Evolutionary conservation across 352 stramenopile genomes (phyloP), one percentile per base, ranked within the genome.

Genomic region (Pythium aristosporum): DNA sequence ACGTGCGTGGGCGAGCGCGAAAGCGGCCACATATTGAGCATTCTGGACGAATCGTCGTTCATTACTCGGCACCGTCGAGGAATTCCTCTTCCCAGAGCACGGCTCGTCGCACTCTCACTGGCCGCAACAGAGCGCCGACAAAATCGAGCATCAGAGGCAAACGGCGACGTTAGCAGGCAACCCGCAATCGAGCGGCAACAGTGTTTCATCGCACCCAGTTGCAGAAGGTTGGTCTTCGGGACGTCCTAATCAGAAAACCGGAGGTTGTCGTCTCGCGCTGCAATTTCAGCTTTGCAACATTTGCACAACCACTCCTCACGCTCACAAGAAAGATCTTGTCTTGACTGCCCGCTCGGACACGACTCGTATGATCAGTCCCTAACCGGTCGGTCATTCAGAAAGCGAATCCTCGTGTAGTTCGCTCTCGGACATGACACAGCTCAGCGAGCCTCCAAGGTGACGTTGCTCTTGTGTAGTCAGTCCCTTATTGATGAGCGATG

Each of bases 41-140:
- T 5, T 67, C 61, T 0, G 61, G 52, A n/a, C 51, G 61, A 28
- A 57, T 67, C 3, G 61, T 67, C 16, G 50, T 67, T 28, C 60
- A 67, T 42, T 61, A 57, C 25, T 55, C 61, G 4, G 32, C 20
- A 37, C 30, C 51, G 53, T 55, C 47, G 41, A 65, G n/a, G 28
- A 63, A 54, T 46, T 32, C 46, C 0, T 11, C 51, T 42, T 63
- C 51, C 30, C 41, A 43, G n/a, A 20, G 25, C 10, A 21, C 16
- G 5, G 32, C 15, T 16, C 60, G 51, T 23, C 42, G 42, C 16
- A 23, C n/a, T 43, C 3, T 37, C 15, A 25, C 15, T 53, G 37
- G 12, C 7, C 20, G 58, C 10, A 50, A 49, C 41, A 56, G 18
- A 2, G 20, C 15, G 21, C 5, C 25, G 12, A 34, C 30, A 48